phyloP scores from a whole-genome alignment of 1,139 yeast species.

The Blastobotrys serpentis region DNA sequence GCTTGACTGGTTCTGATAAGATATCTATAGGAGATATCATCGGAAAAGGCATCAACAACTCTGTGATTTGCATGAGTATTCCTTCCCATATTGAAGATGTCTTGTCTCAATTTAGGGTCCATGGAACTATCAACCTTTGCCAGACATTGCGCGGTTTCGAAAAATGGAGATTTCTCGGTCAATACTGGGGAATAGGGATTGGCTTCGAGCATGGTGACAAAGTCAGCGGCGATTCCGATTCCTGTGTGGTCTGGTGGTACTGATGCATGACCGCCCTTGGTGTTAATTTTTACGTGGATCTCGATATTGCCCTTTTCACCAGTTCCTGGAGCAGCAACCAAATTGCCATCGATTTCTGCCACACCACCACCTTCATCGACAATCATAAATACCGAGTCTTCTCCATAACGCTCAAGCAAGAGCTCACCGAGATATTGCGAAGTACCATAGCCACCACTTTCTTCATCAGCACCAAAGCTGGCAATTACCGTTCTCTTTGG shows the following conservation, averaged over 20 bases:
- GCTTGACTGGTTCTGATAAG: conserved; percentile 66
- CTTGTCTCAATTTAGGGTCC: conserved; percentile 4
- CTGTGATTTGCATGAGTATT: conserved; percentile 13
- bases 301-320: conserved; percentile 71
- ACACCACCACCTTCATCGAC: conserved; percentile 60
- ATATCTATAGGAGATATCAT: conserved; percentile 31
- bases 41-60: conserved; percentile 22
- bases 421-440: conserved; percentile 48
- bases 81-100: neutral
- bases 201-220: conserved; percentile 52
- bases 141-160: conserved; percentile 43
- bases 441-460: conserved; percentile 53
- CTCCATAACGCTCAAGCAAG: conserved; percentile 54
- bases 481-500: conserved; percentile 58
- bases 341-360: conserved; percentile 40
- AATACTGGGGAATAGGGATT: conserved; percentile 49
- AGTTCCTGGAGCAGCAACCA: conserved; percentile 58
- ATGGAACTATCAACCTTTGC: conserved; percentile 22
- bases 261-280: conserved; percentile 76
- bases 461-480: conserved; percentile 75
- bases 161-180: conserved; percentile 52
- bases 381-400: conserved; percentile 53
- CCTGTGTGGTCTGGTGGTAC: conserved; percentile 70
- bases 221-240: conserved; percentile 64
- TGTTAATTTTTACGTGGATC: conserved; percentile 48